Conservation (phyloP, 495 filamentous ascomycete species). For the Aspergillus ostianus region DNA sequence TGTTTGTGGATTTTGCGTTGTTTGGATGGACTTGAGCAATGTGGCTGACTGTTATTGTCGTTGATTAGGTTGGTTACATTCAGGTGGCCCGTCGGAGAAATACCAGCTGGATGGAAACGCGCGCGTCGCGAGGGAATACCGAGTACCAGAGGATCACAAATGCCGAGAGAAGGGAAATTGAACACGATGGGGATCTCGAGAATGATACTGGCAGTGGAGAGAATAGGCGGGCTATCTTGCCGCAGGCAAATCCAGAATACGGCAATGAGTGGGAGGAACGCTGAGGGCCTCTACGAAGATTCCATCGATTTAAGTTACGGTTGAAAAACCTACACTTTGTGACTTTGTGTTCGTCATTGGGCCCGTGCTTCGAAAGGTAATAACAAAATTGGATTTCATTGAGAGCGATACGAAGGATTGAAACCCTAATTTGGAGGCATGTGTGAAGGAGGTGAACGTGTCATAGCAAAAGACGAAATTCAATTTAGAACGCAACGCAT, state of each 20-base stretch:
- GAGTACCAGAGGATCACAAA: neutral
- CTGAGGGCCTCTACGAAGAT: neutral
- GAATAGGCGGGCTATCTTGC: neutral
- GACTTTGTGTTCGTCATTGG: too few species aligned
- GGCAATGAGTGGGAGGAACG: neutral
- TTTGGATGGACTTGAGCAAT: too few species aligned
- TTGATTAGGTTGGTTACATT: neutral
- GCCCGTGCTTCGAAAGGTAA: too few species aligned
- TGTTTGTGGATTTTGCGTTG: neutral
- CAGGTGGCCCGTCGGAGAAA: neutral
- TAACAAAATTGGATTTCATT: too few species aligned
- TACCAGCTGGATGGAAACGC: neutral
- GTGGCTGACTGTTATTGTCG: neutral
- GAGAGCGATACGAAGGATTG: too few species aligned
- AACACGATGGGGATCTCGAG: neutral
- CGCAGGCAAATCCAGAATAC: neutral
- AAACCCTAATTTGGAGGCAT: too few species aligned
- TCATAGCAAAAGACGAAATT: too few species aligned
- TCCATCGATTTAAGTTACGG: neutral
- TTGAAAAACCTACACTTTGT: too few species aligned
- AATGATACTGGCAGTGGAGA: neutral
- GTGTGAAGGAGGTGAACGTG: too few species aligned
- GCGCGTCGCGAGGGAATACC: neutral
- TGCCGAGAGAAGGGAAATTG: neutral
- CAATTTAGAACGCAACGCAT: too few species aligned